A percentile compares a stretch with the other conserved stretches of the same genome.
These are phyloP conservation scores for Dendrocalamus latiflorus DNA, from an alignment of 202 grass and related monocot genomes.

Conservation along the genomic window DNA sequence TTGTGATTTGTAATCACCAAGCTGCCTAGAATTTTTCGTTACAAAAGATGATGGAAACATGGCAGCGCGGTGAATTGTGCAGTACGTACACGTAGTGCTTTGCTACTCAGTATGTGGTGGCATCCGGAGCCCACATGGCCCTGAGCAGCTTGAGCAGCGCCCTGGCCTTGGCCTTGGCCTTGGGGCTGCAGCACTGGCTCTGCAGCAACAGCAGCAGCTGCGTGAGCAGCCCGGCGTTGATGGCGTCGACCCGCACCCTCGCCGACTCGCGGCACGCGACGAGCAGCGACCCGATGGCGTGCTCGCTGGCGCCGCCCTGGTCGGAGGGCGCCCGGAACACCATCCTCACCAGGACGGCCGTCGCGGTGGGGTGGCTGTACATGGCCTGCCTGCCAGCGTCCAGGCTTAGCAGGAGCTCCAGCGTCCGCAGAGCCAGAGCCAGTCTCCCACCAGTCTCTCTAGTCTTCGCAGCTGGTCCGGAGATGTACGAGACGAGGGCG, in stretches of 20 bases:
- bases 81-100: no score
- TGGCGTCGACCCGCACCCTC: conserved; percentile 23
- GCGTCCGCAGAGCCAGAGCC: conserved; percentile 11
- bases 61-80: no score
- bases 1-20: no score
- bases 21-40: no score
- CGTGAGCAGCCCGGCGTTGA: conserved; percentile 40
- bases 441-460: no score
- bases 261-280: conserved; percentile 24
- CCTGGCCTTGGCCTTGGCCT: conserved; percentile 37
- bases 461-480: not conserved
- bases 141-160: conserved; percentile 47
- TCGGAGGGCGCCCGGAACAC: conserved; percentile 36
- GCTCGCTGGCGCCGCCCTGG: conserved; percentile 28
- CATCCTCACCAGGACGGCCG: conserved; percentile 40
- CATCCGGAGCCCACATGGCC: conserved; percentile 29
- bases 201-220: conserved; percentile 44
- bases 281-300: conserved; percentile 31
- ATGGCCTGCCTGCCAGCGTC: not conserved
- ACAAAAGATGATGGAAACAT: no score
- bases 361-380: not conserved
- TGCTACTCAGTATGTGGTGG: no score
- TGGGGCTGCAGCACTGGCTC: conserved; percentile 44
- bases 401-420: not conserved
- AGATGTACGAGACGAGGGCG: conserved; percentile 43